phyloP scores from a whole-genome alignment of 1,284 basidiomycete genomes.

The Macrocybe sp. region DNA sequence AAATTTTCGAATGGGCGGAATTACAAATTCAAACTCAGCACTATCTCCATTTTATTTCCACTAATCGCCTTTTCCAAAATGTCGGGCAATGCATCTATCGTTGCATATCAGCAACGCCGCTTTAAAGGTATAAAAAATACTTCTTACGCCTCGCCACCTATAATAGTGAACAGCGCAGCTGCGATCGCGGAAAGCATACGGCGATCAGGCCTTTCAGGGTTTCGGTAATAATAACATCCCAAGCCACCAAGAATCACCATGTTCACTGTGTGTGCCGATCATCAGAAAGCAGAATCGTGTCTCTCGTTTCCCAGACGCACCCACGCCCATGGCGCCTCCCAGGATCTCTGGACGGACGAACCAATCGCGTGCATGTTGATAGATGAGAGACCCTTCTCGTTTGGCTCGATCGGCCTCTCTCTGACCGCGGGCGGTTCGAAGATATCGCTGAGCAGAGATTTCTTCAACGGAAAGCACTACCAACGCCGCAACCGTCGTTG shows the following conservation, averaged over 20 bases:
- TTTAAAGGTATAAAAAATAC: background rate
- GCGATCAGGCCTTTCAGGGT: constrained; percentile 69
- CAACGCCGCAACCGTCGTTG: constrained; percentile 48
- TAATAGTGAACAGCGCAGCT: constrained; percentile 61
- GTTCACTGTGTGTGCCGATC: constrained; percentile 47
- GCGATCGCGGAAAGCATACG: constrained; percentile 59
- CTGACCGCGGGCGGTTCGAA: constrained; percentile 53
- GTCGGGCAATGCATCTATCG: constrained; percentile 3
- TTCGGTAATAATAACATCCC: constrained; percentile 63
- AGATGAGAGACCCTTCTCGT: constrained; percentile 58
- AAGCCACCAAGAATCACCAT: constrained; percentile 61
- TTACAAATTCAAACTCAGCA: too few species aligned
- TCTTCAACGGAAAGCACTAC: constrained; percentile 60
- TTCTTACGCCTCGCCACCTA: constrained; percentile 67
- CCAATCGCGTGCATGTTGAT: constrained; percentile 54
- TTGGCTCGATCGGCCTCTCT: constrained; percentile 54
- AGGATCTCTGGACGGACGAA: constrained; percentile 67
- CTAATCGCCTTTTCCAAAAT: background rate
- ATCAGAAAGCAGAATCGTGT: background rate
- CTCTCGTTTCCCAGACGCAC: constrained; percentile 34
- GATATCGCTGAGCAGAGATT: constrained; percentile 58
- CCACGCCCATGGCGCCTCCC: constrained; percentile 60
- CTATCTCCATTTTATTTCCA: background rate
- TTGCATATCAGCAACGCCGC: background rate
- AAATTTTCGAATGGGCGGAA: constrained; percentile 1